Evolutionary conservation across 2,329 filamentous ascomycete species (phyloP), one percentile per base, ranked within the genome.

Genomic region (Xylariales sp.): DNA sequence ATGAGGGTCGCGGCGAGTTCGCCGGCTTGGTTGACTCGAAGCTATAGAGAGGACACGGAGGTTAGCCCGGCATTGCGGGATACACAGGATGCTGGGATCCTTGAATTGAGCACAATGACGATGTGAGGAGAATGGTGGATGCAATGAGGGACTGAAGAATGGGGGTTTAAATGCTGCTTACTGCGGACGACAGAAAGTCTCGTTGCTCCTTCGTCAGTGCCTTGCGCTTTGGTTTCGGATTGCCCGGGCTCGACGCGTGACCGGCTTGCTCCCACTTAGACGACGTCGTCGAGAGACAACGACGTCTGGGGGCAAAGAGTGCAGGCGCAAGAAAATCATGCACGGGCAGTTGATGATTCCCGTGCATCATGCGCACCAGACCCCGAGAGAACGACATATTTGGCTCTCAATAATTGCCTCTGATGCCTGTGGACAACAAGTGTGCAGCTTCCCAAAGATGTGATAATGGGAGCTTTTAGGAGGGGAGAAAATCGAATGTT

Each of bases 1-100:
- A 98, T 98, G 40, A 95, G 78, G 18, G 88, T 91, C 20, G 93
- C 93, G 38, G 93, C 93, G n/a, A 98, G 79, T 66, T 98, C 93
- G 57, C 93, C 93, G 17, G 93, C 89, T 66, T 98, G 93, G 63
- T 98, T 97, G 40, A 98, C 93, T 45, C 93, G 88, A 20, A 97
- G 81, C 79, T 84, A 51, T 10, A 16, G 35, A 5, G 27, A 11
- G 16, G 8, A n/a, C 23, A 8, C n/a, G n/a, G 23, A 8, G n/a
- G n/a, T 25, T 25, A 8, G 23, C n/a, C 8, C 23, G 23, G n/a
- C 23, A n/a, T 25, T 25, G 23, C 23, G 23, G 8, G n/a, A 8
- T n/a, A n/a, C n/a, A n/a, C n/a, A n/a, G n/a, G n/a, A n/a, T n/a
- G n/a, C n/a, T n/a, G n/a, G n/a, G n/a, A n/a, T n/a, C n/a, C n/a